Conservation (phyloP, 2,329 filamentous ascomycete genomes). For the Tetracladium maxilliforme region DNA sequence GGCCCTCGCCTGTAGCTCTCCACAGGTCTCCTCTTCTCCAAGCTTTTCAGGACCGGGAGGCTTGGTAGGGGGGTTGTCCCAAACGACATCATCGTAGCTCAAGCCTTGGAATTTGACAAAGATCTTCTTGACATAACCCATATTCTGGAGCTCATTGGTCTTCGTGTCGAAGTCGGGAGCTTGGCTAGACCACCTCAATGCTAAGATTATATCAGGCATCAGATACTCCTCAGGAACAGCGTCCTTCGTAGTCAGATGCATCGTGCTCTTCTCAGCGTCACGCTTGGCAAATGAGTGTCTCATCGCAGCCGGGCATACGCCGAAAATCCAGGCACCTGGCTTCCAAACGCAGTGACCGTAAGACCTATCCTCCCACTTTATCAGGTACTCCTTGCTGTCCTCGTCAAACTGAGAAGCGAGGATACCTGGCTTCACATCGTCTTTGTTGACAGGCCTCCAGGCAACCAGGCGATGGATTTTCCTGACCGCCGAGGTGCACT, state of each 20-base stretch:
- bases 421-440: constrained; percentile 36
- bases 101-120: constrained; percentile 88
- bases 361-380: constrained; percentile 74
- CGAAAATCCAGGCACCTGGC: constrained; percentile 79
- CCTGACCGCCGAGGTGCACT: constrained; percentile 49
- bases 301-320: constrained; percentile 47
- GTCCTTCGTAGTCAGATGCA: constrained; percentile 56
- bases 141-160: constrained; percentile 52
- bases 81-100: constrained; percentile 78
- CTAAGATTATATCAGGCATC: constrained; percentile 76
- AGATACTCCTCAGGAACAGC: constrained; percentile 82
- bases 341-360: constrained; percentile 80
- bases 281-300: constrained; percentile 64
- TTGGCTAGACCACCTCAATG: constrained; percentile 52
- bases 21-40: constrained; percentile 41
- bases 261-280: constrained; percentile 37
- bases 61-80: constrained; percentile 63
- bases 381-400: constrained; percentile 77
- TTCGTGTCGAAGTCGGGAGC: constrained; percentile 29
- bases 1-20: no score
- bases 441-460: constrained; percentile 55
- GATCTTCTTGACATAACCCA: constrained; percentile 57
- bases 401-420: constrained; percentile 44
- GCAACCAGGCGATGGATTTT: constrained; percentile 73
- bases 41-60: no score